These are phyloP conservation scores for Suillus spraguei DNA, from an alignment of 768 basidiomycete genomes.

Conservation along the genomic window DNA sequence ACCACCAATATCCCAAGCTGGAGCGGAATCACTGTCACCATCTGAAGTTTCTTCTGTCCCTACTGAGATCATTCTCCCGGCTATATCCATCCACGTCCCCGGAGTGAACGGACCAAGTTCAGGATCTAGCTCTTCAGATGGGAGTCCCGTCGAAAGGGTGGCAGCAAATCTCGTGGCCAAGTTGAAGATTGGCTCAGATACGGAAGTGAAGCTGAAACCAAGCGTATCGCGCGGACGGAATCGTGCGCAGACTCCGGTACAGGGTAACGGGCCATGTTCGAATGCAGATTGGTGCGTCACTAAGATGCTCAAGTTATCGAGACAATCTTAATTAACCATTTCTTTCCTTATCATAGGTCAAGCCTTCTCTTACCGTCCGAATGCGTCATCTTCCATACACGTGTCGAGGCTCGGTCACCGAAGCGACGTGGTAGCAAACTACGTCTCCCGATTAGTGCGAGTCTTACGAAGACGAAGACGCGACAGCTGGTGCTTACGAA, in stretches of 20 bases:
- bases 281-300: slow-evolving; percentile 49
- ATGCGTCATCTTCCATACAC: slow-evolving; percentile 49
- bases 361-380: slow-evolving; percentile 49
- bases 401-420: slow-evolving; percentile 55
- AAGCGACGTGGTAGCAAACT: slow-evolving; percentile 61
- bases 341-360: slow-evolving; percentile 25
- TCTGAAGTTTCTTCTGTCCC: slow-evolving; percentile 3
- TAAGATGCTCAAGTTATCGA: neutral
- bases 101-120: slow-evolving; percentile 31
- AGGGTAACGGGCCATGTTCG: slow-evolving; percentile 41
- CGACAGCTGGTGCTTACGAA: slow-evolving; percentile 60
- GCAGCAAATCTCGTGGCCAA: neutral
- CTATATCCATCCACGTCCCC: neutral
- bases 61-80: neutral
- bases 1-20: neutral
- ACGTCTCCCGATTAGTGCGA: slow-evolving; percentile 48
- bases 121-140: slow-evolving; percentile 51
- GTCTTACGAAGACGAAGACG: slow-evolving; percentile 50
- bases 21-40: slow-evolving; percentile 12
- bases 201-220: slow-evolving; percentile 25
- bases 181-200: neutral
- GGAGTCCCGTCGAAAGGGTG: slow-evolving; percentile 43
- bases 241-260: slow-evolving; percentile 54
- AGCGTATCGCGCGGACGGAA: slow-evolving; percentile 52
- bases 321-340: neutral